phyloP scores from a whole-genome alignment of 1,284 basidiomycete species.

The Golubevia sp. region DNA sequence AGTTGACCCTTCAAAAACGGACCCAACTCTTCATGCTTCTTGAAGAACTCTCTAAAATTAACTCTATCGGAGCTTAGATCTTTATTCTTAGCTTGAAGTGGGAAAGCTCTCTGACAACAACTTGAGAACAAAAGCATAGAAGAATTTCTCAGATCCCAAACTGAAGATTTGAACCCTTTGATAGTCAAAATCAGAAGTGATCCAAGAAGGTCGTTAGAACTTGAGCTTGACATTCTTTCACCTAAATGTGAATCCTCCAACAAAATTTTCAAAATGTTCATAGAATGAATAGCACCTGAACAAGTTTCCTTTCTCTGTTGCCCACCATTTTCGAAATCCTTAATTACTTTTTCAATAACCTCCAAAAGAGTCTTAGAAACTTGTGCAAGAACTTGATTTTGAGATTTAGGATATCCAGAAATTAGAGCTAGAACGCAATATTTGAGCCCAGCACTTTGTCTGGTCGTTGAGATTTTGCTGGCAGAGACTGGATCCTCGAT shows the following conservation, averaged over 20 bases:
- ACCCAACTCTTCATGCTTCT: slow-evolving; percentile 20
- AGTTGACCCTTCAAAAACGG: slow-evolving; percentile 20
- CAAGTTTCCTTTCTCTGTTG: neutral
- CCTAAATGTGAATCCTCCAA: neutral
- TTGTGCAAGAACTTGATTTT: neutral
- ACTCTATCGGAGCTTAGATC: slow-evolving; percentile 16
- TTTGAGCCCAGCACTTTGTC: slow-evolving; percentile 55
- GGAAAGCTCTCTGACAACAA: slow-evolving; percentile 36
- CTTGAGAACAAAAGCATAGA: slow-evolving; percentile 56
- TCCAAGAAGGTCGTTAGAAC: slow-evolving; percentile 7
- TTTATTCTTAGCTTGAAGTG: neutral
- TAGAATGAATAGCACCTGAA: slow-evolving; percentile 21
- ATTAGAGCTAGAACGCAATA: slow-evolving; percentile 52
- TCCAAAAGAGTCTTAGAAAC: neutral
- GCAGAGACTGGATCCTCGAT: slow-evolving; percentile 26
- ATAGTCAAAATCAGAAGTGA: slow-evolving; percentile 39
- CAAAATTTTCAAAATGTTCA: slow-evolving; percentile 37
- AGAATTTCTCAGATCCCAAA: slow-evolving; percentile 54
- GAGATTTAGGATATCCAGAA: neutral
- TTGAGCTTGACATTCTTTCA: neutral
- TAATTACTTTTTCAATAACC: neutral
- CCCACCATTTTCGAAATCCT: neutral
- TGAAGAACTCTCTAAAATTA: slow-evolving; percentile 40
- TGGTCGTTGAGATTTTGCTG: slow-evolving; percentile 41
- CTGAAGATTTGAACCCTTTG: slow-evolving; percentile 34